Conservation (phyloP, 345 rosid genomes). For the Psidium guajava region DNA sequence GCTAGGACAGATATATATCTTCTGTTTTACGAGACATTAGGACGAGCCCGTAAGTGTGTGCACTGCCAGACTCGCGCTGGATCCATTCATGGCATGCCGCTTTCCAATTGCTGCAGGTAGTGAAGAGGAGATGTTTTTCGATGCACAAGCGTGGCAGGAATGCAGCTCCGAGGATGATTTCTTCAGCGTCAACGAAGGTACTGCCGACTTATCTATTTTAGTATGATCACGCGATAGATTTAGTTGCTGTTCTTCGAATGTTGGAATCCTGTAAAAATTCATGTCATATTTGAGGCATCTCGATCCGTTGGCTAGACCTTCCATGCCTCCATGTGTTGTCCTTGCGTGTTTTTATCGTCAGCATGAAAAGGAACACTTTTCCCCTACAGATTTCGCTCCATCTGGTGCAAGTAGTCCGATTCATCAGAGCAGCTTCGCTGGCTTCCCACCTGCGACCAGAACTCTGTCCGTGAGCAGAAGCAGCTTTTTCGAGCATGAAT, state of each 20-base stretch:
- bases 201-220: background rate
- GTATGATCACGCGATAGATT: background rate
- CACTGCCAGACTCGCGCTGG: background rate
- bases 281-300: background rate
- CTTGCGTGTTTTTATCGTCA: background rate
- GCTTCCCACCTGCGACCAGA: background rate
- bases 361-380: background rate
- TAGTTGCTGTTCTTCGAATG: background rate
- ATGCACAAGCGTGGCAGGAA: background rate
- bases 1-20: background rate
- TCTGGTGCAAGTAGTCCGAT: constrained; percentile 3
- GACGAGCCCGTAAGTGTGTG: background rate
- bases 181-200: background rate
- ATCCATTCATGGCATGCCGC: background rate
- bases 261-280: background rate
- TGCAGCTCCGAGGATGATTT: constrained; percentile 20
- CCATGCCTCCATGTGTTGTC: background rate
- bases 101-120: constrained; percentile 1
- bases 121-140: constrained; percentile 2
- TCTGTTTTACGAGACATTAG: background rate
- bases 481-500: background rate
- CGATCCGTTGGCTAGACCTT: background rate
- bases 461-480: background rate
- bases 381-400: background rate
- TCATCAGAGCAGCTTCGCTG: background rate